Evolutionary conservation across 768 basidiomycete species (phyloP).

Genomic region (Mycena filopes): DNA sequence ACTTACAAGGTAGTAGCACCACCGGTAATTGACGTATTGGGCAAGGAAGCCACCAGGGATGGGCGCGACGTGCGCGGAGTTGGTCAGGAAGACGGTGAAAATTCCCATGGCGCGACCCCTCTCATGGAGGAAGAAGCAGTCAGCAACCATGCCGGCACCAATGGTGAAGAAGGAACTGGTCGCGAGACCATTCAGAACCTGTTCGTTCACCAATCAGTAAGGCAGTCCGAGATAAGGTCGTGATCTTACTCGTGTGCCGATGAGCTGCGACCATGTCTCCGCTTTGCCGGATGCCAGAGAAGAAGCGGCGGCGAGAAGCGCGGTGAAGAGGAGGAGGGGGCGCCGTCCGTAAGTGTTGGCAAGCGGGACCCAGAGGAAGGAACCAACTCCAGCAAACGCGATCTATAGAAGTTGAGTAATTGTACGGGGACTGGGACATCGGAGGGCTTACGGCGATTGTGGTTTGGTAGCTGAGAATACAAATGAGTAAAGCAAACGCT

Average conservation of each 20-base stretch:
- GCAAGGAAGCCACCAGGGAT: conserved; percentile 30
- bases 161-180: conserved; percentile 33
- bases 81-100: conserved; percentile 35
- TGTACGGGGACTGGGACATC: background rate
- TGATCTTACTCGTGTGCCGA: conserved; percentile 32
- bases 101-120: conserved; percentile 32
- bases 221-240: too few relatives aligned
- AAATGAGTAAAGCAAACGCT: background rate
- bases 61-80: conserved; percentile 29
- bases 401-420: conserved; percentile 16
- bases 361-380: conserved; percentile 37
- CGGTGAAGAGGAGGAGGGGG: conserved; percentile 34
- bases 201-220: background rate
- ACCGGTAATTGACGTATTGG: conserved; percentile 26
- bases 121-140: conserved; percentile 38
- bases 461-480: conserved; percentile 30
- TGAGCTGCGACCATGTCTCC: conserved; percentile 34
- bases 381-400: conserved; percentile 32
- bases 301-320: conserved; percentile 33
- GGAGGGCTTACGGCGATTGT: conserved; percentile 21
- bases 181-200: conserved; percentile 35
- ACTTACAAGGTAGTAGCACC: conserved; percentile 34
- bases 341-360: conserved; percentile 37
- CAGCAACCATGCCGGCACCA: conserved; percentile 33
- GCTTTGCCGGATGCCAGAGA: conserved; percentile 34